Evolutionary conservation across 2,329 filamentous ascomycete genomes (phyloP).

Genomic region (Pyrenochaeta sp.): DNA sequence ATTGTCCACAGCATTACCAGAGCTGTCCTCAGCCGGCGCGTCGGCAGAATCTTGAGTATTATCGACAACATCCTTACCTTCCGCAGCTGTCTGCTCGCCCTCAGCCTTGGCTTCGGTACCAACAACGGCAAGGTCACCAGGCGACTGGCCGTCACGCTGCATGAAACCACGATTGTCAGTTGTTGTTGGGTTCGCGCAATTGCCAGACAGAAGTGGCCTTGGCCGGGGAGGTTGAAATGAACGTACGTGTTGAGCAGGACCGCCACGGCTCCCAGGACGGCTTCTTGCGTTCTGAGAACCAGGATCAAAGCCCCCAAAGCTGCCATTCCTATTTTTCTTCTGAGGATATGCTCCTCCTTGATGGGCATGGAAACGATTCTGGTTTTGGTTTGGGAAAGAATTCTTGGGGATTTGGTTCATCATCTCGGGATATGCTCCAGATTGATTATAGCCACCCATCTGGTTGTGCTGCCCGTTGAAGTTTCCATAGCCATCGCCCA

Average conservation of each 20-base stretch:
- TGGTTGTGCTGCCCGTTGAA: slow-evolving; percentile 59
- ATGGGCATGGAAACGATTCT: slow-evolving; percentile 79
- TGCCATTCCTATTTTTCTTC: slow-evolving; percentile 51
- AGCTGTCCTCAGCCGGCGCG: slow-evolving; percentile 8
- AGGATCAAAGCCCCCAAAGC: slow-evolving; percentile 45
- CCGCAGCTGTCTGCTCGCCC: slow-evolving; percentile 35
- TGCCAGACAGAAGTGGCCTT: slow-evolving; percentile 12
- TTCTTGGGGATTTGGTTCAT: slow-evolving; percentile 66
- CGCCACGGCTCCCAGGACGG: slow-evolving; percentile 41
- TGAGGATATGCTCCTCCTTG: slow-evolving; percentile 61
- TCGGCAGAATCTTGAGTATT: slow-evolving; percentile 11
- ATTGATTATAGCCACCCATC: slow-evolving; percentile 62
- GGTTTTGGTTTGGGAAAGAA: slow-evolving; percentile 70
- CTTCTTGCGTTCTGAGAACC: slow-evolving; percentile 31
- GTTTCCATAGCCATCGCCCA: slow-evolving; percentile 72
- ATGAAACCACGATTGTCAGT: slow-evolving; percentile 33
- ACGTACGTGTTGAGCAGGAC: slow-evolving; percentile 44
- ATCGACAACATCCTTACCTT: slow-evolving; percentile 38
- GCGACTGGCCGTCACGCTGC: slow-evolving; percentile 43
- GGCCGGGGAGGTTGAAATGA: slow-evolving; percentile 31
- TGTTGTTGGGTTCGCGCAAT: slow-evolving; percentile 17
- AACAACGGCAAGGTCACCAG: slow-evolving; percentile 39
- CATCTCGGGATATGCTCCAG: slow-evolving; percentile 56
- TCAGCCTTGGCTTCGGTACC: slow-evolving; percentile 41
- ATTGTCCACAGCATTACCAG: slow-evolving; percentile 15